phyloP scores from a whole-genome alignment of 2,329 filamentous ascomycete species.

The Tricladium varicosporioides region DNA sequence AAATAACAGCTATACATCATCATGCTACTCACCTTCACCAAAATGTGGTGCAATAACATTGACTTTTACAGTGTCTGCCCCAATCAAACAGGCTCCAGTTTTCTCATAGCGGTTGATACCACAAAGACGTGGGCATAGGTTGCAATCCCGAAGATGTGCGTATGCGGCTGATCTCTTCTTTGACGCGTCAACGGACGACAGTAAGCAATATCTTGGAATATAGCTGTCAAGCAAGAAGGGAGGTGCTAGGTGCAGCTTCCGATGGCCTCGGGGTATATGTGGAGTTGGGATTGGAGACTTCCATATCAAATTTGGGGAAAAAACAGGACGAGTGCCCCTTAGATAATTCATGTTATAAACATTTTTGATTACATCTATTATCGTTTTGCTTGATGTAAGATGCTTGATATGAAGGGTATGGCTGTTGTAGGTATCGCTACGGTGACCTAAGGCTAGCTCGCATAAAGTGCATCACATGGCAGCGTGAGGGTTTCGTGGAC shows the following conservation, averaged over 20 bases:
- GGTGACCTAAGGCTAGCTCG: too few species aligned
- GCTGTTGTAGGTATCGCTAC: too few species aligned
- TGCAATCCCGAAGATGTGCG: conserved; percentile 74
- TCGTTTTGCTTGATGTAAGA: too few species aligned
- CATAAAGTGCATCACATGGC: conserved; percentile 5
- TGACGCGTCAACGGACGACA: conserved; percentile 66
- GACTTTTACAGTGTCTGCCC: conserved; percentile 69
- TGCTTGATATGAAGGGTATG: too few species aligned
- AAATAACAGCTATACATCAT: neutral
- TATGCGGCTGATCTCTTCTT: conserved; percentile 74
- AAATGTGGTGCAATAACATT: conserved; percentile 86
- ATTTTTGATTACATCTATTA: too few species aligned
- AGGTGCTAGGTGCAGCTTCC: conserved; percentile 51
- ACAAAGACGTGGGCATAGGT: conserved; percentile 75
- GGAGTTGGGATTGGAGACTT: neutral
- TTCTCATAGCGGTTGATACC: conserved; percentile 78
- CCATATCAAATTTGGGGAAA: neutral
- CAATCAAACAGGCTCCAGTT: conserved; percentile 76
- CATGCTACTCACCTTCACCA: conserved; percentile 58
- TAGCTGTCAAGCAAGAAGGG: conserved; percentile 74
- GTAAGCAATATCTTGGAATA: conserved; percentile 66
- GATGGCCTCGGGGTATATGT: neutral
- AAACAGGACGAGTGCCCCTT: neutral
- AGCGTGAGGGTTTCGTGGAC: conserved; percentile 1
- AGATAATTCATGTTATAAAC: conserved; percentile 1